Evolutionary conservation across 257 asterid genomes (phyloP).

Genomic region (Phtheirospermum japonicum): DNA sequence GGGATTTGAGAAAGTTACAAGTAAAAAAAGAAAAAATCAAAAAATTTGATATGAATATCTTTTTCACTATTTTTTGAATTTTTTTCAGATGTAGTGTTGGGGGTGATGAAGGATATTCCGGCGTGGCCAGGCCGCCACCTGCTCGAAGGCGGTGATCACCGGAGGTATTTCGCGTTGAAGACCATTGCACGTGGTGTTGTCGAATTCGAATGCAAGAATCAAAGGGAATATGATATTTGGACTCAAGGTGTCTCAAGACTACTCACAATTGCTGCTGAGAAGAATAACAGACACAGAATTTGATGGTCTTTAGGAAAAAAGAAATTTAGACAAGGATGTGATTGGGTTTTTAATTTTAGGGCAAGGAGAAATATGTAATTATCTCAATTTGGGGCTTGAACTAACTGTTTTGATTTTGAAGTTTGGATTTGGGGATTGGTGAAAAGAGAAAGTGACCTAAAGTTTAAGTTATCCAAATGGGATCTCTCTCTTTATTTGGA

Average conservation of each 20-base stretch:
- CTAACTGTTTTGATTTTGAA: constrained; percentile 33
- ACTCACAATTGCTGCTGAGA: constrained; percentile 72
- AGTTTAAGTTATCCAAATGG: constrained; percentile 37
- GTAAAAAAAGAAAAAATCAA: background rate
- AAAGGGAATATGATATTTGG: constrained; percentile 89
- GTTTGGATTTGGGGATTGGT: constrained; percentile 39
- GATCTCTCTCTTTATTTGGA: constrained; percentile 30
- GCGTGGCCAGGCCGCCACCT: constrained; percentile 99
- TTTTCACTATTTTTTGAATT: constrained; percentile 18
- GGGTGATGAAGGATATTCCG: constrained; percentile 72
- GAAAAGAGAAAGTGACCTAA: constrained; percentile 31
- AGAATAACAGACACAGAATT: constrained; percentile 50
- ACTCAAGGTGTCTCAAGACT: constrained; percentile 93
- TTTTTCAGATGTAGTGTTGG: constrained; percentile 76
- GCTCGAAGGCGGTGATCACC: constrained; percentile 77
- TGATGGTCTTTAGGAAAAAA: constrained; percentile 22
- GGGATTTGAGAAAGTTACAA: constrained; percentile 82
- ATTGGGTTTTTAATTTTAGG: constrained; percentile 14
- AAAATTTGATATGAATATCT: too few species aligned
- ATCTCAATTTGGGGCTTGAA: constrained; percentile 22
- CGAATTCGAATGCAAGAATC: constrained; percentile 83
- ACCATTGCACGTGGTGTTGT: constrained; percentile 74
- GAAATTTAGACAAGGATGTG: constrained; percentile 12
- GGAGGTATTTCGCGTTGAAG: constrained; percentile 75
- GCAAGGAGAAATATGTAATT: constrained; percentile 15